Evolutionary conservation across 257 asterid species (phyloP).

Genomic region (Salvia hispanica): DNA sequence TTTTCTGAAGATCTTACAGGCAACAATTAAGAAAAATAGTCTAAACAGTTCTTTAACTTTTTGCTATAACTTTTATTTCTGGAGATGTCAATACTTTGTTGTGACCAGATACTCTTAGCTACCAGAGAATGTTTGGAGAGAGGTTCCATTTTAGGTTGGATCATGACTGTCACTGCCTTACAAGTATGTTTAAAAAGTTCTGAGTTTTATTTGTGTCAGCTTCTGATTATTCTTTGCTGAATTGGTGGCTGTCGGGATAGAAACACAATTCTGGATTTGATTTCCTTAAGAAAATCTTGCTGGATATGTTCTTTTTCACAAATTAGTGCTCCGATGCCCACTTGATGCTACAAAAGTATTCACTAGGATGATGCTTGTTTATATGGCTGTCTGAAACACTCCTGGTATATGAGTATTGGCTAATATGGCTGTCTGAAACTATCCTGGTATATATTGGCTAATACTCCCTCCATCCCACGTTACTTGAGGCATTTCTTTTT

Average conservation of each 20-base stretch:
- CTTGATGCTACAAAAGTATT: conserved; percentile 12
- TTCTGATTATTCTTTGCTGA: conserved; percentile 3
- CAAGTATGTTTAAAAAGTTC: conserved; percentile 3
- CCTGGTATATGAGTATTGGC: neutral
- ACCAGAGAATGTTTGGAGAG: neutral
- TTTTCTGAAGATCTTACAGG: conserved; percentile 1
- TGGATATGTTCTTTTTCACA: neutral
- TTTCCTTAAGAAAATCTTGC: conserved; percentile 21
- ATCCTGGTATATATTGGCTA: conserved; percentile 6
- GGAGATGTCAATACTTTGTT: conserved; percentile 6
- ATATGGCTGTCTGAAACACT: neutral
- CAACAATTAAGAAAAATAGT: neutral
- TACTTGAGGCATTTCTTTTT: too few species aligned
- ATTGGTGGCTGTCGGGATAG: conserved; percentile 1
- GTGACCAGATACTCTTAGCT: neutral
- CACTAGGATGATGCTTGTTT: neutral
- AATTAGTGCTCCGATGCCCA: neutral
- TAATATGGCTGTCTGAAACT: neutral
- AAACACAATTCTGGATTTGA: conserved; percentile 14
- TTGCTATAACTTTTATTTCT: neutral
- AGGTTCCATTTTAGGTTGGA: neutral
- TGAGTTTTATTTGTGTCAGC: neutral
- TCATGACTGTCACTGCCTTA: neutral
- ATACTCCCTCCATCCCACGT: too few species aligned
- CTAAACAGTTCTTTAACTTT: neutral